Evolutionary conservation across 352 stramenopile genomes (phyloP).

Genomic region (Blastocystis sp.): DNA sequence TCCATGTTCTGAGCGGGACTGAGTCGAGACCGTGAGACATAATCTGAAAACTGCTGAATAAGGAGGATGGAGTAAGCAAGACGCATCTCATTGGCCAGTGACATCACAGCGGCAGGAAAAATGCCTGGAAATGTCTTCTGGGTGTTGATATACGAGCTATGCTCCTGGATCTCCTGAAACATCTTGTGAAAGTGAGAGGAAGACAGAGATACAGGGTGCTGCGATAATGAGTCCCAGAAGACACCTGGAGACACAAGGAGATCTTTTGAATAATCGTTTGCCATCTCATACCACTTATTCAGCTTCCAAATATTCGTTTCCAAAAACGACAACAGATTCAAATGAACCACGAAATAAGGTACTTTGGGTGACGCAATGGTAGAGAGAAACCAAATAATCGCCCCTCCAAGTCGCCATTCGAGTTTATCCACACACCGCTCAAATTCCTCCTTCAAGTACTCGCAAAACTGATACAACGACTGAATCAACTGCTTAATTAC

Average conservation of each 20-base stretch:
- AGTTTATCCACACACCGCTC: neutral
- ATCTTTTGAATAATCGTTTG: constrained; percentile 58
- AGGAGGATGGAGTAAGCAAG: constrained; percentile 19
- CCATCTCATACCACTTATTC: constrained; percentile 56
- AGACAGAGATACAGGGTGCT: neutral
- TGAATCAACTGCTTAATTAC: neutral
- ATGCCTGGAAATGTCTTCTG: neutral
- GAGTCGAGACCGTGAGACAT: neutral
- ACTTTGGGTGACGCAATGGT: constrained; percentile 22
- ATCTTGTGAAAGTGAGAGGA: constrained; percentile 17
- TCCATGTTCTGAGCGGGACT: constrained; percentile 4
- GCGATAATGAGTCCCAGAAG: constrained; percentile 31
- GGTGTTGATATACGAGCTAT: neutral
- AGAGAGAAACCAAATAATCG: constrained; percentile 44
- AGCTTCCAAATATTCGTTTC: neutral
- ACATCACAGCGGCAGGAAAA: constrained; percentile 9
- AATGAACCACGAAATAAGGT: neutral
- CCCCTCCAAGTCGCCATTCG: constrained; percentile 16
- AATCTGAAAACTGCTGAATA: constrained; percentile 31
- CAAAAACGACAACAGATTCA: constrained; percentile 8
- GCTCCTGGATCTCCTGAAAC: neutral
- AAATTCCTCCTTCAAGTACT: constrained; percentile 23
- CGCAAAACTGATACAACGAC: neutral
- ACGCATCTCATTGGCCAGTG: constrained; percentile 39
- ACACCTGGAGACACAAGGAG: constrained; percentile 25